A percentile compares a stretch with the other conserved stretches of the same genome.
Conservation (phyloP, 805 yeast species). For the Lachancea thermotolerans region DNA sequence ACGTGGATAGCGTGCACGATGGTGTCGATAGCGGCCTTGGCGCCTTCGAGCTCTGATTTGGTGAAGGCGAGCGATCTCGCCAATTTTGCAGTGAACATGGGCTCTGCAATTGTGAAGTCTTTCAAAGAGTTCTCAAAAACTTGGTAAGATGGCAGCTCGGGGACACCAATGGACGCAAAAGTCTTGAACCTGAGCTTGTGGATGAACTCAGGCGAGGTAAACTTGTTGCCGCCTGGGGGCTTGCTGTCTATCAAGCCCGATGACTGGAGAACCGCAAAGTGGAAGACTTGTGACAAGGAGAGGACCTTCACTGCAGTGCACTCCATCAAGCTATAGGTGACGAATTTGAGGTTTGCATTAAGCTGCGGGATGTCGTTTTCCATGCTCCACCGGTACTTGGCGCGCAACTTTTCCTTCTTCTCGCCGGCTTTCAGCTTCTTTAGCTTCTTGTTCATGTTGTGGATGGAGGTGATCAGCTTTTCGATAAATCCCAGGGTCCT, state of each 20-base stretch:
- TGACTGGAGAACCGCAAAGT: slow-evolving; percentile 26
- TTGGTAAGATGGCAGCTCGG: slow-evolving; percentile 49
- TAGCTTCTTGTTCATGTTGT: slow-evolving; percentile 33
- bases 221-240: slow-evolving; percentile 21
- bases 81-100: slow-evolving; percentile 15
- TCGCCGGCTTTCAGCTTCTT: slow-evolving; percentile 47
- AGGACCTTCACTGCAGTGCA: slow-evolving; percentile 25
- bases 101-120: slow-evolving; percentile 17
- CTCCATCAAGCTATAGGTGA: slow-evolving; percentile 21
- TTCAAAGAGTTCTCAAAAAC: slow-evolving; percentile 20
- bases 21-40: slow-evolving; percentile 9
- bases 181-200: slow-evolving; percentile 68
- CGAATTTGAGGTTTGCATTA: slow-evolving; percentile 20
- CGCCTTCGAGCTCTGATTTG: slow-evolving; percentile 15
- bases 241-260: slow-evolving; percentile 21
- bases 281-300: slow-evolving; percentile 31
- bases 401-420: slow-evolving; percentile 38
- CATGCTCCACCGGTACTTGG: slow-evolving; percentile 29
- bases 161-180: slow-evolving; percentile 73
- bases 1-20: slow-evolving; percentile 17
- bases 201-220: slow-evolving; percentile 28
- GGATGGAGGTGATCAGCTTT: slow-evolving; percentile 30
- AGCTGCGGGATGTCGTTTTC: slow-evolving; percentile 35
- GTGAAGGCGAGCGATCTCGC: slow-evolving; percentile 15
- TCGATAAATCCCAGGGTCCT: slow-evolving; percentile 31